Base-by-base conservation (phyloP, 2,329 filamentous ascomycete genomes). In the Blumeria hordei region DNA sequence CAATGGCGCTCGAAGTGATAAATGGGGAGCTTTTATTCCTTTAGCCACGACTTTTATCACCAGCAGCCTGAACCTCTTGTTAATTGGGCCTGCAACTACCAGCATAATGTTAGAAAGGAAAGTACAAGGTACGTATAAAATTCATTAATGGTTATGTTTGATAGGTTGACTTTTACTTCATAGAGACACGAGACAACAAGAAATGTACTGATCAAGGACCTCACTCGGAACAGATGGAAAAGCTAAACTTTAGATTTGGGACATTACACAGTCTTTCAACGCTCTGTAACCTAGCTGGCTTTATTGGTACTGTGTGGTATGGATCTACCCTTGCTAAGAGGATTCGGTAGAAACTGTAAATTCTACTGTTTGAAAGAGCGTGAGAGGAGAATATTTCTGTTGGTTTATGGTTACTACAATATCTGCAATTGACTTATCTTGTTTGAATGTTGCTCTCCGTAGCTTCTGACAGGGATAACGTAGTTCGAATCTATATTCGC, bases 111-210 rank as follows among this genome's bases (percentile, higher is more conserved):
- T 73, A 59, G 72, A 85, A 67, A 74, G 88, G 64, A 84, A 84
- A 63, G 76, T 81, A 52, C 90, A 94, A 72, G 84, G 85, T 86
- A 70, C 59, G 74, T 65, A 14, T 41, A 16, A 43, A 33, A 39
- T 7, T 43, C 12, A n/a, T 12, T 21, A 21, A 50, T 21, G 16
- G 21, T 28, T 28, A 28, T 28, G 12, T 7, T 35, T 11, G 47
- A 14, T 5, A 43, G 53, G 9, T 16, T 16, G 3, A 45, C 9
- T 16, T 16, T 45, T 45, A n/a, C 1, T 45, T 2, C 3, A 9
- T 58, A 80, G 88, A 90, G 72, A 87, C 83, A 58, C 80, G 82
- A 62, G 90, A 95, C 65, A 87, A 87, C 55, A 95, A 94, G 74
- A 85, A 83, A 66, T 85, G 81, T 67, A 85, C 83, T 63, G 87